Evolutionary conservation across 306 rosid species (phyloP), one percentile per base, ranked within the genome.

Genomic region (Vigna trinervia): DNA sequence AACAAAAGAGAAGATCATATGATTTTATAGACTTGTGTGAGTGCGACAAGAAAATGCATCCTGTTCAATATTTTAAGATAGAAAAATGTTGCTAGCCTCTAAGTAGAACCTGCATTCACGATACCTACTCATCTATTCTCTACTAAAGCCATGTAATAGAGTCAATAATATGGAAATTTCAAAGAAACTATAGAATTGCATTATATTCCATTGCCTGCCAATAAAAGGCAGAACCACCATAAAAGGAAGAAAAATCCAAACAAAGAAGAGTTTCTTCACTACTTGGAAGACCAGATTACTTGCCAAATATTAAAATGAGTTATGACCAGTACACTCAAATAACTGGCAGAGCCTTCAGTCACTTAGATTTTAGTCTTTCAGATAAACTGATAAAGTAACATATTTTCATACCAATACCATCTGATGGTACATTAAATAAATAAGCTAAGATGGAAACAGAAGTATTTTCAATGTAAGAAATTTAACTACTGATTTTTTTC

Each of bases 31-130:
- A 28, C 28, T 50, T 39, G 47, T 13, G 12, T 5, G 46, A 58
- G 51, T 78, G 83, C 28, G 34, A 69, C 75, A 50, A 71, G 63
- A 50, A 56, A 71, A 78, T 64, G 79, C 56, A 57, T 47, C 75
- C 43, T 26, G 78, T 58, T 36, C 12, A 7, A 34, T 63, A 43
- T 61, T 19, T 30, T 15, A 63, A 36, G 30, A 71, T 28, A 17
- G 58, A 38, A 52, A 45, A 61, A 17, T 59, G 45, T 62, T 32
- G 23, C 53, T 6, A 45, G 28, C 71, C 65, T 39, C 71, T 26
- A 2, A 52, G 45, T 43, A 64, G 64, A 60, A 52, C 69, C 69
- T 52, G 71, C 58, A 70, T 39, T 82, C 63, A 53, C 12, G 48
- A 26, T 15, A 36, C 30, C 51, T 39, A 58, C 20, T 39, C 11